Base-by-base conservation (phyloP, 148 eudicot species). In the Drosera capensis region DNA sequence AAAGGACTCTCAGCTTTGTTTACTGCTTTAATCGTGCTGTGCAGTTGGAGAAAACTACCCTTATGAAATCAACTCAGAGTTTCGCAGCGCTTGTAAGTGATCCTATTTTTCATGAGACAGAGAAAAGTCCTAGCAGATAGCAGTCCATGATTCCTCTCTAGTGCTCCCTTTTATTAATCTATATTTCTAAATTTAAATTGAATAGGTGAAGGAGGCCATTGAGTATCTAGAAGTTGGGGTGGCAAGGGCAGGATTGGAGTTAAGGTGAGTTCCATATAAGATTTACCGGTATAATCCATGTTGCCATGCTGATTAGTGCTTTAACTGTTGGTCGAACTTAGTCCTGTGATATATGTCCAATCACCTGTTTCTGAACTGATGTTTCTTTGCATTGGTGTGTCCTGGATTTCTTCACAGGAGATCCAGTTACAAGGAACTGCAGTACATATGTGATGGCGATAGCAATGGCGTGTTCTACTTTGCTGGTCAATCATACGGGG, bases 381-480 rank as follows among this genome's bases (percentile, higher is more conserved):
- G n/a, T n/a, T n/a, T n/a, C n/a, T n/a, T n/a, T n/a, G n/a, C n/a
- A n/a, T n/a, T n/a, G n/a, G n/a, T n/a, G n/a, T n/a, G 77, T 51
- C 69, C 64, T 38, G 71, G 94, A 56, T 83, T 74, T 64, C 86
- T 77, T 47, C 94, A 88, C 57, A 60, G 96, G 40, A 57, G 63
- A 49, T 79, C 96, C 14, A 88, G 96, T 67, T 88, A 72, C 60
- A 83, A 71, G 71, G 96, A 88, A 60, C 72, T 83, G 43, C 96
- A 82, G 58, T 88, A 77, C 71, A 83, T 88, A 61, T 71, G 90
- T 62, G 83, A 83, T 51, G 96, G 96, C 16, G 96, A 83, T 58
- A 74, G 81, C 74, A 88, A 88, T 29, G 96, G 94, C 39, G 86
- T 80, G 47, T 41, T 88, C 64, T 79, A 72, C 59, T 79, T 74